These are phyloP conservation scores for Colletotrichum viniferum DNA, from an alignment of 2,329 filamentous ascomycete genomes.

Conservation along the genomic window DNA sequence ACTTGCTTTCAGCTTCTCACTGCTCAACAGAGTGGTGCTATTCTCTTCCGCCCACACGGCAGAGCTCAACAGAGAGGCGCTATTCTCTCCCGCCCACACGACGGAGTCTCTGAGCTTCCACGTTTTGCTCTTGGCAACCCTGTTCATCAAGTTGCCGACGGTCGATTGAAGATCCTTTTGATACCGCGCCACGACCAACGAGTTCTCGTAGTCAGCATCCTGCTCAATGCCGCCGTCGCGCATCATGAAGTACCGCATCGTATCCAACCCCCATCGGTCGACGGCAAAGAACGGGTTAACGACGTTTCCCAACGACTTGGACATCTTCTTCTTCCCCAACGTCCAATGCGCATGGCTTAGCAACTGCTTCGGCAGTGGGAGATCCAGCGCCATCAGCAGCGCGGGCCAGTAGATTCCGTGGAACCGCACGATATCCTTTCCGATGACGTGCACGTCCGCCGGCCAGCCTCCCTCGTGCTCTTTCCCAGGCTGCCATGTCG, in stretches of 20 bases:
- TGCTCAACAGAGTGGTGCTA: neutral
- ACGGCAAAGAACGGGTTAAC: conserved; percentile 94
- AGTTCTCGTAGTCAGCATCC: conserved; percentile 87
- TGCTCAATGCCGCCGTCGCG: conserved; percentile 76
- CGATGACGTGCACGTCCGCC: conserved; percentile 88
- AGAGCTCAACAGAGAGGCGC: conserved; percentile 32
- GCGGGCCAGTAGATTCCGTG: conserved; percentile 99
- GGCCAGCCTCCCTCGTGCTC: conserved; percentile 78
- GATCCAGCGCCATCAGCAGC: conserved; percentile 84
- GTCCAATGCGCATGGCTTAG: conserved; percentile 96
- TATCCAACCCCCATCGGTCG: conserved; percentile 85
- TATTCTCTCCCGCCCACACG: conserved; percentile 3
- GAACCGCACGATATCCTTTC: conserved; percentile 96
- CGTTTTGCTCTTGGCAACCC: conserved; percentile 69
- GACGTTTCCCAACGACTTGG: conserved; percentile 92
- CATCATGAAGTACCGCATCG: conserved; percentile 87
- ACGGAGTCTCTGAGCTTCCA: conserved; percentile 73
- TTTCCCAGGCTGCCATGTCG: conserved; percentile 69
- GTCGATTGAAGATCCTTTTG: conserved; percentile 78
- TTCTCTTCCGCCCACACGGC: conserved; percentile 39
- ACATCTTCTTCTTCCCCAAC: conserved; percentile 91
- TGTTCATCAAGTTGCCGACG: conserved; percentile 79
- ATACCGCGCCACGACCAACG: conserved; percentile 75
- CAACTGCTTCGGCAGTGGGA: conserved; percentile 79
- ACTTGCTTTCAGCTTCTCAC: conserved; percentile 28